phyloP scores from a whole-genome alignment of 106 monocot species.

The Acanthochlamys bracteata region DNA sequence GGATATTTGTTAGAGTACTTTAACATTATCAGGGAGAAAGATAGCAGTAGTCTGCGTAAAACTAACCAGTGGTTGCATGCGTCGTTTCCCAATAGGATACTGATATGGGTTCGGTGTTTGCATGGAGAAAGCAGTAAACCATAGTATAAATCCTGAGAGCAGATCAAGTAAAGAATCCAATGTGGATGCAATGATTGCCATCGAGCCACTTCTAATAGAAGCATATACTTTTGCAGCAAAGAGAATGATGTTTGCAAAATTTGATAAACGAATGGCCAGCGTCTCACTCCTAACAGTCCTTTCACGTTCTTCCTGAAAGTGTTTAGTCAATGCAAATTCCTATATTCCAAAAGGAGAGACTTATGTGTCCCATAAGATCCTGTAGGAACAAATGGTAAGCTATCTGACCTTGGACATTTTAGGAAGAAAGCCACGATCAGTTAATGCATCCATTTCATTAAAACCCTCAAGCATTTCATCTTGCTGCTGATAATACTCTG shows the following conservation, averaged over 20 bases:
- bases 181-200: constrained; percentile 95
- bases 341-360: neutral
- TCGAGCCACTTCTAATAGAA: constrained; percentile 79
- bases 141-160: constrained; percentile 91
- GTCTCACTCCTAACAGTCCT: constrained; percentile 69
- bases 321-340: neutral
- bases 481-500: constrained; percentile 94
- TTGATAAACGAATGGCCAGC: constrained; percentile 73
- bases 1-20: no score
- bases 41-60: neutral
- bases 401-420: constrained; percentile 59
- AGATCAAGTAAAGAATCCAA: constrained; percentile 98
- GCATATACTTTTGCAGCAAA: constrained; percentile 97
- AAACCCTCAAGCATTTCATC: constrained; percentile 92
- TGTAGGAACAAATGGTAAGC: neutral
- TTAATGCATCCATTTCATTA: constrained; percentile 88
- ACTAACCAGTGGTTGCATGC: constrained; percentile 94
- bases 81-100: constrained; percentile 94
- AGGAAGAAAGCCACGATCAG: constrained; percentile 78
- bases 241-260: constrained; percentile 77
- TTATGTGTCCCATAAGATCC: neutral
- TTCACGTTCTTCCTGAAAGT: constrained; percentile 74
- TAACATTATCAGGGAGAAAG: neutral
- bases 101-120: constrained; percentile 85
- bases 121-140: constrained; percentile 97